Percentiles rank a stretch among this genome's conserved stretches.
Evolutionary conservation across 352 stramenopile genomes (phyloP).

Genomic region (Phytopythium chamaehyphon): DNA sequence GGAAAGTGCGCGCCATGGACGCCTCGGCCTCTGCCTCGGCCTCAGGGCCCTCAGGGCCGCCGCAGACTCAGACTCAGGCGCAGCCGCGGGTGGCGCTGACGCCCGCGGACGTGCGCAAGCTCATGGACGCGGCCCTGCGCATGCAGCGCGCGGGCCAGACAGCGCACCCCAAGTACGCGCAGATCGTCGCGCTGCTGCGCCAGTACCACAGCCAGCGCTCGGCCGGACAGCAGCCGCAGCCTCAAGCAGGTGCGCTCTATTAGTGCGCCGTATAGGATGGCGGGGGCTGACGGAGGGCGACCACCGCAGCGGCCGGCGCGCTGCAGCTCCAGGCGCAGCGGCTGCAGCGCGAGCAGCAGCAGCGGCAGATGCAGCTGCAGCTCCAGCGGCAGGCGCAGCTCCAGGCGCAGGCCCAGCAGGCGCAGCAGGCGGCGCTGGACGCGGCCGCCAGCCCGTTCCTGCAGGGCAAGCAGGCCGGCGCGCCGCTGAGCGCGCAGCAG

Average conservation of each 20-base stretch:
- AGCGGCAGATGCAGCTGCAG: conserved; percentile 12
- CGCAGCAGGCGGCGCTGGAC: conserved; percentile 24
- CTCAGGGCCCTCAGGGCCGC: too few species aligned
- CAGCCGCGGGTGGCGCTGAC: conserved; percentile 31
- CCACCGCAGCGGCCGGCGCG: neutral
- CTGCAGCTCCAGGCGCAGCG: conserved; percentile 16
- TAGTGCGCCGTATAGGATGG: too few species aligned
- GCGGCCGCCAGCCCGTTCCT: conserved; percentile 60
- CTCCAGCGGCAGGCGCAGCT: conserved; percentile 21
- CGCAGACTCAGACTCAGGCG: neutral
- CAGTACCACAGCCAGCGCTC: conserved; percentile 54
- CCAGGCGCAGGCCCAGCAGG: conserved; percentile 12
- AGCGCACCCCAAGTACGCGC: conserved; percentile 77
- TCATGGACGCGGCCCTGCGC: conserved; percentile 79
- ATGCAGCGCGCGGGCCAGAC: conserved; percentile 80
- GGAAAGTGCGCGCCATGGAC: too few species aligned
- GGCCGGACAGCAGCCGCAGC: conserved; percentile 17
- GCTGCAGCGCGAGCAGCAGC: conserved; percentile 26
- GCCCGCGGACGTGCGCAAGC: conserved; percentile 68
- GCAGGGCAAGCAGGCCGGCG: conserved; percentile 40
- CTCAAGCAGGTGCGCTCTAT: conserved; percentile 1
- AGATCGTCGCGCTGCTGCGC: conserved; percentile 74
- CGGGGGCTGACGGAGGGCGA: too few species aligned
- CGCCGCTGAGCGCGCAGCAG: conserved; percentile 22
- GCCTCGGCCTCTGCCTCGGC: too few species aligned